Evolutionary conservation across 2,329 filamentous ascomycete species (phyloP).

Genomic region (Exophiala xenobiotica): DNA sequence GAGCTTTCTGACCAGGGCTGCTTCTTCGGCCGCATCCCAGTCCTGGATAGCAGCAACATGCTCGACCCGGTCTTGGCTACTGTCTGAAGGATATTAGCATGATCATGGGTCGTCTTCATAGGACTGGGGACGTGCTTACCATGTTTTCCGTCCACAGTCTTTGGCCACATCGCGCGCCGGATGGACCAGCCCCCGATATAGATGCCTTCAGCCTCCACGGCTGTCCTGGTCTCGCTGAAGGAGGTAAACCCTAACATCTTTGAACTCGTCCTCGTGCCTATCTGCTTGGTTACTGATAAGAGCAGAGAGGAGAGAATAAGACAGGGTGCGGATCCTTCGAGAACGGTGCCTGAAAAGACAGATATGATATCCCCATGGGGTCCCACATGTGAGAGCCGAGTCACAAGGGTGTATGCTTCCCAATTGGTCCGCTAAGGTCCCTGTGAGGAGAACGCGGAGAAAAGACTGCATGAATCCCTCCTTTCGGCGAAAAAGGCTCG

Average conservation of each 20-base stretch:
- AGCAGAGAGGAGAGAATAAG: neutral
- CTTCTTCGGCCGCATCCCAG: conserved; percentile 26
- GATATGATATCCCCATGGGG: neutral
- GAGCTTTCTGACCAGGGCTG: conserved; percentile 26
- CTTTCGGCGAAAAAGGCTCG: neutral
- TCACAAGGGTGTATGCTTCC: no score
- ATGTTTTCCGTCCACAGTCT: conserved; percentile 10
- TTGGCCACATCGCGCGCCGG: conserved; percentile 10
- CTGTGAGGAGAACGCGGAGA: conserved; percentile 1
- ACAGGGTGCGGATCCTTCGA: neutral
- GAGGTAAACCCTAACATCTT: neutral
- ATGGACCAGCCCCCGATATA: conserved; percentile 20
- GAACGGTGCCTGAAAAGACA: neutral
- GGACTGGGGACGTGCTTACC: conserved; percentile 1
- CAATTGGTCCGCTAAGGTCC: neutral
- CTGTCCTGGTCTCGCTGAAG: conserved; percentile 1
- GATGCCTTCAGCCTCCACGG: conserved; percentile 20
- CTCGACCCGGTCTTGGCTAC: conserved; percentile 17
- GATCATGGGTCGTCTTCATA: neutral
- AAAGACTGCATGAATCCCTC: neutral
- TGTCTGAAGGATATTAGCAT: conserved; percentile 4
- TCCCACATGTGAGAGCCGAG: neutral
- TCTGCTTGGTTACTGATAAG: neutral
- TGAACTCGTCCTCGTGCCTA: neutral
- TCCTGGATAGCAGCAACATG: conserved; percentile 20